These are phyloP conservation scores for Fusarium newnesense DNA, from an alignment of 2,329 filamentous ascomycete species.

Conservation along the genomic window DNA sequence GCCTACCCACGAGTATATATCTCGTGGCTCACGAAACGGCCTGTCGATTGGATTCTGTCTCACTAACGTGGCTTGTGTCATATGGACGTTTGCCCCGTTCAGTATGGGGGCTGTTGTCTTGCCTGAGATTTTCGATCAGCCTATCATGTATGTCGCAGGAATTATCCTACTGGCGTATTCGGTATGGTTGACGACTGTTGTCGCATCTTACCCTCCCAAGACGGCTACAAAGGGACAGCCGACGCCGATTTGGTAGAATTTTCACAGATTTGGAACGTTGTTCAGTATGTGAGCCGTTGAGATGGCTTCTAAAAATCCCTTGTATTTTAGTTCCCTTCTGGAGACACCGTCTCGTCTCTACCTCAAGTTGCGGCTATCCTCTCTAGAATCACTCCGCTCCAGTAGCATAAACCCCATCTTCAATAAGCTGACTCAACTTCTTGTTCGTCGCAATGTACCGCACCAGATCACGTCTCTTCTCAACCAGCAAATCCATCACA, in stretches of 20 bases:
- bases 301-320: neutral
- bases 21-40: constrained; percentile 1
- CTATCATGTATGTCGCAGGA: neutral
- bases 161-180: neutral
- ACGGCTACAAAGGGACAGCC: neutral
- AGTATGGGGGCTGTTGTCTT: neutral
- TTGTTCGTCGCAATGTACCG: neutral
- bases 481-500: constrained; percentile 7
- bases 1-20: neutral
- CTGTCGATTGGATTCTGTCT: constrained; percentile 9
- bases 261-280: neutral
- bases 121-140: constrained; percentile 6
- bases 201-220: neutral
- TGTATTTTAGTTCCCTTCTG: neutral
- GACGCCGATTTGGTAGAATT: neutral
- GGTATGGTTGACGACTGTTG: neutral
- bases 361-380: neutral
- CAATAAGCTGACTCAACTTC: constrained; percentile 11
- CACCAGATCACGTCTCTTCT: constrained; percentile 10
- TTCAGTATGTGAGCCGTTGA: neutral
- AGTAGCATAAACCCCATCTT: neutral
- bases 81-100: constrained; percentile 19
- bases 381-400: neutral
- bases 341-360: rapidly evolving
- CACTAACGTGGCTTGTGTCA: neutral